A percentile compares a stretch with the other conserved stretches of the same genome.
phyloP scores from a whole-genome alignment of 768 basidiomycete genomes.

The Trametes coccinea region DNA sequence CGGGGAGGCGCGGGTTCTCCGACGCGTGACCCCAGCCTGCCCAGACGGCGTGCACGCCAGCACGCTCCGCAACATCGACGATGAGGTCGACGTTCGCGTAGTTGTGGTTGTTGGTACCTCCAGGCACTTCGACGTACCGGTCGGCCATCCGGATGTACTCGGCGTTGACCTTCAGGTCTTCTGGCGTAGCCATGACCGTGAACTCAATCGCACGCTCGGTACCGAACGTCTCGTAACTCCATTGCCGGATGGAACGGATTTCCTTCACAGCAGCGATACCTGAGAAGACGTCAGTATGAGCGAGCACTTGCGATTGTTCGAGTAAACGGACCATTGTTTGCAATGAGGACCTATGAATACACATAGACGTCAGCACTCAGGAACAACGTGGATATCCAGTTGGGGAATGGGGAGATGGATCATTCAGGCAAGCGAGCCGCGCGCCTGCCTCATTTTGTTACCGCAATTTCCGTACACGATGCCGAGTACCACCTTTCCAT shows the following conservation, averaged over 20 bases:
- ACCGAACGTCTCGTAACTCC: constrained; percentile 99
- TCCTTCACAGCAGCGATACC: constrained; percentile 99
- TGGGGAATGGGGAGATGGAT: not conserved
- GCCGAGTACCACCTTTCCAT: not conserved
- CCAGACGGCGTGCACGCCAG: constrained; percentile 99
- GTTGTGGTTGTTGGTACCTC: constrained; percentile 98
- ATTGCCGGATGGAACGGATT: constrained; percentile 97
- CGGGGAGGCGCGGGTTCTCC: constrained; percentile 95
- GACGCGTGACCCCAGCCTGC: constrained; percentile 99
- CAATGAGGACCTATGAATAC: constrained; percentile 82
- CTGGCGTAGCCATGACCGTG: constrained; percentile 99
- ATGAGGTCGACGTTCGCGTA: constrained; percentile 99
- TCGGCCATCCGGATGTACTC: constrained; percentile 99
- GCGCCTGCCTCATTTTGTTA: constrained; percentile 9
- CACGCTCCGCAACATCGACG: constrained; percentile 95
- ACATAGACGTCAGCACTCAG: constrained; percentile 9
- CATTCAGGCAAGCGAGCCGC: constrained; percentile 7
- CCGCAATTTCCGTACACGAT: constrained; percentile 1
- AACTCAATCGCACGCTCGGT: constrained; percentile 95
- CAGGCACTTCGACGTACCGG: constrained; percentile 97
- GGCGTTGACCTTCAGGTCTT: constrained; percentile 97
- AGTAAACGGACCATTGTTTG: constrained; percentile 80
- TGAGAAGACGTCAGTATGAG: constrained; percentile 34
- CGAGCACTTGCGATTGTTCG: not conserved
- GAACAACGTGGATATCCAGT: not conserved